Conservation (phyloP, 106 monocot genomes). For the Amphibolis antarctica region DNA sequence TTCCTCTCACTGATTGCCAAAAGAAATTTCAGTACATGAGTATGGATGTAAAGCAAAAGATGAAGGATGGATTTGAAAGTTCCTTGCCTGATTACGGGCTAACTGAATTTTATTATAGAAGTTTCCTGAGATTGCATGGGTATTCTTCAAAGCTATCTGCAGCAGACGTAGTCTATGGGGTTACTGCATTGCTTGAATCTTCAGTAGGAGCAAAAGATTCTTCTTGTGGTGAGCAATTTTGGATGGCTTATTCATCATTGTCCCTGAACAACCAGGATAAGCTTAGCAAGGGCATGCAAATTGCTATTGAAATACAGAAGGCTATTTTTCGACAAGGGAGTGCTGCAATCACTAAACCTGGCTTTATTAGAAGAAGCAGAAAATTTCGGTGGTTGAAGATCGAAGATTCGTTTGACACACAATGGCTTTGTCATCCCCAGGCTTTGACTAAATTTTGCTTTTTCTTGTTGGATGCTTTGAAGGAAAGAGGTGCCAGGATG, state of each 20-base stretch:
- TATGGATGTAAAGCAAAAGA: conserved; percentile 71
- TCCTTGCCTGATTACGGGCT: conserved; percentile 87
- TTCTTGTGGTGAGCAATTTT: conserved; percentile 58
- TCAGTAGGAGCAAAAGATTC: conserved; percentile 25
- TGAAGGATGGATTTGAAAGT: conserved; percentile 65
- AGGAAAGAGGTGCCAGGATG: conserved; percentile 89
- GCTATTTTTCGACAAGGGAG: conserved; percentile 89
- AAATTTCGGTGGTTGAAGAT: conserved; percentile 93
- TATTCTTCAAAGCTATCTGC: conserved; percentile 76
- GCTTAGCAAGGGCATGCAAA: conserved; percentile 75
- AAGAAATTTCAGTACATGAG: conserved; percentile 98
- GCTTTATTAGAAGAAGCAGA: conserved; percentile 70
- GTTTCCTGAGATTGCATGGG: conserved; percentile 70
- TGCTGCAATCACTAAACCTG: conserved; percentile 77
- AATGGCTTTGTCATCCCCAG: conserved; percentile 54
- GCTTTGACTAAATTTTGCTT: conserved; percentile 87
- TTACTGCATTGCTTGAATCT: conserved; percentile 77
- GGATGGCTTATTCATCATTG: conserved; percentile 81
- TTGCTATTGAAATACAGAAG: conserved; percentile 83
- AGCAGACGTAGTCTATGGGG: conserved; percentile 91
- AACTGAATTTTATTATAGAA: conserved; percentile 76
- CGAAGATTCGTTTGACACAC: conserved; percentile 73
- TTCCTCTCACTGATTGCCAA: conserved; percentile 76
- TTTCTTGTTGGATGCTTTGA: conserved; percentile 90
- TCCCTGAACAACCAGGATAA: conserved; percentile 54